phyloP scores from a whole-genome alignment of 306 rosid genomes.

The Citrullus amarus region DNA sequence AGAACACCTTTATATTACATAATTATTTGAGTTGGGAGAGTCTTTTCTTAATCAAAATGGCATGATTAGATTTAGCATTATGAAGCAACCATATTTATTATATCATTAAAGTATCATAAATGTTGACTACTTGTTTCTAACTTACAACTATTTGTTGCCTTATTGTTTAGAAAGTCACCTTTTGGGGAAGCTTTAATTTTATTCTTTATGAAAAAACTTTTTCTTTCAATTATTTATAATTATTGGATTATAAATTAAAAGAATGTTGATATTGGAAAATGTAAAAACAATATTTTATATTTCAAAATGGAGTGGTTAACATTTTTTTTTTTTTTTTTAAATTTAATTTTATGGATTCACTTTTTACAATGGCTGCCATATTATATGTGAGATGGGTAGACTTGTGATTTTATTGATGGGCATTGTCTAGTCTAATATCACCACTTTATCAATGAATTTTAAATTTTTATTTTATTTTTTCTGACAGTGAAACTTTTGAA shows the following conservation, averaged over 20 bases:
- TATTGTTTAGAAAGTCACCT: not conserved
- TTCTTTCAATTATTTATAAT: not conserved
- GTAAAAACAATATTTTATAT: not conserved
- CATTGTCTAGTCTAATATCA: not conserved
- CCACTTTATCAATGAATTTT: not conserved
- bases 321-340: not conserved
- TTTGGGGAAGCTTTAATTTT: not conserved
- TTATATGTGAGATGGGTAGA: not conserved
- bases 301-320: not conserved
- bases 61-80: not conserved
- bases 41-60: not conserved
- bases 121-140: not conserved
- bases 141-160: not conserved
- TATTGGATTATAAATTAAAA: not conserved
- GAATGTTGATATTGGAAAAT: not conserved
- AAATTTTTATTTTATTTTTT: not conserved
- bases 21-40: not conserved
- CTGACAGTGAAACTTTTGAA: not conserved
- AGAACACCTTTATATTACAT: not conserved
- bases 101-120: not conserved
- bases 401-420: not conserved
- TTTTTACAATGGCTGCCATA: not conserved
- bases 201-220: not conserved
- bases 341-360: not conserved
- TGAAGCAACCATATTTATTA: not conserved